Base-by-base conservation (phyloP, 2,329 filamentous ascomycete species). In the Colletotrichum sojae region DNA sequence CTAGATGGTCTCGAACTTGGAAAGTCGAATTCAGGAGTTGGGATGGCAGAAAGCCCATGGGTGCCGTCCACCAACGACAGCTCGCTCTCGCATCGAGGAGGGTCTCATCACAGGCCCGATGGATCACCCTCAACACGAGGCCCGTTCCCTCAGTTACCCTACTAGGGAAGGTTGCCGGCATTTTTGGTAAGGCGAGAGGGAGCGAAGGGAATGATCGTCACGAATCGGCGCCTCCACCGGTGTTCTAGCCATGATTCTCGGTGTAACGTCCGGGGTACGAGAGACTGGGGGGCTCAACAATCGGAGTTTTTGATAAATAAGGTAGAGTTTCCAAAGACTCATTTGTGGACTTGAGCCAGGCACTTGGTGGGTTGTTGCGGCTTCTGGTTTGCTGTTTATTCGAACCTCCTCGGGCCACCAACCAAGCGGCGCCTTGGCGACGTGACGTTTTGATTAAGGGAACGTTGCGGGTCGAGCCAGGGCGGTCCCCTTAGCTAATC, bases 261-360 rank as follows among this genome's bases (percentile, higher is more conserved):
- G 40, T 36, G 31, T 36, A 36, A 36, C 31, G 45, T n/a, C 45
- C 46, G 20, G 46, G 46, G 20, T 46, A 46, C 20, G 8, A 20
- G 5, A 20, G 12, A 18, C 46, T 4, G 13, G 46, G 15, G 31
- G 43, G 22, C 31, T 9, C 31, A 10, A 9, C 8, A 8, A 36
- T 64, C 54, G 46, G 62, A 59, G 62, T 64, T 64, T 64, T 27
- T 31, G 43, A 57, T 63, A 62, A 62, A 62, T 63, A 58, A 31
- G 51, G 61, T 64, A 58, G 61, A 36, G 31, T 36, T 36, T 36
- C 31, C 31, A 36, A 36, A 36, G 31, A 36, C 31, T 36, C 9
- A 36, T 8, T 36, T 36, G 31, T 36, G 31, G 31, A 8, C 10
- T 36, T 10, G 31, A 36, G 31, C 31, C 31, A 8, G 31, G 31